Evolutionary conservation across 768 basidiomycete species (phyloP).

Genomic region (Boletus coccyginus): DNA sequence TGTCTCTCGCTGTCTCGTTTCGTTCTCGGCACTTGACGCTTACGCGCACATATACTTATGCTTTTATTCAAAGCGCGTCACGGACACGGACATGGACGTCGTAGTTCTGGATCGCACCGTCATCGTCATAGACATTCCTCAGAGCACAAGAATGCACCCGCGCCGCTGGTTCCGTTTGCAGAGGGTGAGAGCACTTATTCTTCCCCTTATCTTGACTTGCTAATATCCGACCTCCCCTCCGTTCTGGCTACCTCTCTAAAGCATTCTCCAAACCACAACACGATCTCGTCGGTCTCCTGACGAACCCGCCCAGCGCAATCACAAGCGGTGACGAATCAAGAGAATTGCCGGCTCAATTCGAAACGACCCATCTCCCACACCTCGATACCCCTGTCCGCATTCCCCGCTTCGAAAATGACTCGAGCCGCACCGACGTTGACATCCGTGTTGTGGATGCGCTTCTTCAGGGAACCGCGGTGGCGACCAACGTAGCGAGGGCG

Average conservation of each 20-base stretch:
- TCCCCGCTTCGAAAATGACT: background rate
- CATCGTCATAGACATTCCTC: slow-evolving; percentile 1
- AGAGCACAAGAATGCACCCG: background rate
- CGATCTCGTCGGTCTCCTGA: background rate
- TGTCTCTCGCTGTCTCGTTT: background rate
- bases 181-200: slow-evolving; percentile 9
- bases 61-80: slow-evolving; percentile 1
- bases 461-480: slow-evolving; percentile 16
- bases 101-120: slow-evolving; percentile 11
- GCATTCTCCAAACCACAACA: slow-evolving; percentile 23
- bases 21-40: background rate
- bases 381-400: slow-evolving; percentile 14
- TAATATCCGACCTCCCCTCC: background rate
- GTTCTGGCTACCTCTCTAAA: background rate
- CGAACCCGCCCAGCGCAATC: background rate
- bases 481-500: slow-evolving; percentile 11
- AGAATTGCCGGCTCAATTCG: background rate
- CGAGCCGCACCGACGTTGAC: background rate
- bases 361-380: background rate
- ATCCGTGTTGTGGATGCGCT: slow-evolving; percentile 13
- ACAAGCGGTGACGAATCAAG: background rate
- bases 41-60: background rate
- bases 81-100: slow-evolving; percentile 1
- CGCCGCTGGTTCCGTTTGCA: slow-evolving; percentile 21
- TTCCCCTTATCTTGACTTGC: background rate